Conservation (phyloP, 2,329 filamentous ascomycete species). For the Phyllosticta capitalensis region DNA sequence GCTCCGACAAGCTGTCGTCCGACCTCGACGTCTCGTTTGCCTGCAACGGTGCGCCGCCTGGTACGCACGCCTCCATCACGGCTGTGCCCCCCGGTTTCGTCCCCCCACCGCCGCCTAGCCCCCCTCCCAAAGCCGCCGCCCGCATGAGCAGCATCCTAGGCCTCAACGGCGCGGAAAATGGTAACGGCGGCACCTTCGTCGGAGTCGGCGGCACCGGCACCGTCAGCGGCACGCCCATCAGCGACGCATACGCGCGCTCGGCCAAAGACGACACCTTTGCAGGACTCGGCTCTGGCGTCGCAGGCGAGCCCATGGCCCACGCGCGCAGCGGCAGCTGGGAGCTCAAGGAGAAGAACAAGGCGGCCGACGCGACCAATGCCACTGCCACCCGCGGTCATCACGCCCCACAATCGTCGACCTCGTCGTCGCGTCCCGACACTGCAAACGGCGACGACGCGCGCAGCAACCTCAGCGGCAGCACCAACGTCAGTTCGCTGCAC, state of each 20-base stretch:
- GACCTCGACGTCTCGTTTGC: constrained; percentile 43
- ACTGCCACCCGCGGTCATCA: neutral
- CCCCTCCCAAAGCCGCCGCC: neutral
- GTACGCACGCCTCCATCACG: neutral
- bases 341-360: constrained; percentile 26
- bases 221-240: neutral
- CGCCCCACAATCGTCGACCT: no score
- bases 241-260: constrained; percentile 30
- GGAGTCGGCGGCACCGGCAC: neutral
- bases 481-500: neutral
- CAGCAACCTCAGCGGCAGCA: constrained; percentile 6
- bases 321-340: constrained; percentile 52
- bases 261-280: constrained; percentile 20
- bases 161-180: neutral
- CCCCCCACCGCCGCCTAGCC: neutral
- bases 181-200: neutral
- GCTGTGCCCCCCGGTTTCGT: neutral
- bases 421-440: no score
- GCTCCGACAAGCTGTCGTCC: constrained; percentile 42
- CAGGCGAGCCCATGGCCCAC: constrained; percentile 29
- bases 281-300: constrained; percentile 24
- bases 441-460: neutral
- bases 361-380: constrained; percentile 10
- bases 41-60: constrained; percentile 1
- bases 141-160: neutral